Percentiles rank a stretch among this genome's conserved stretches.
Evolutionary conservation across 306 rosid genomes (phyloP).

Genomic region (Trifolium repens): DNA sequence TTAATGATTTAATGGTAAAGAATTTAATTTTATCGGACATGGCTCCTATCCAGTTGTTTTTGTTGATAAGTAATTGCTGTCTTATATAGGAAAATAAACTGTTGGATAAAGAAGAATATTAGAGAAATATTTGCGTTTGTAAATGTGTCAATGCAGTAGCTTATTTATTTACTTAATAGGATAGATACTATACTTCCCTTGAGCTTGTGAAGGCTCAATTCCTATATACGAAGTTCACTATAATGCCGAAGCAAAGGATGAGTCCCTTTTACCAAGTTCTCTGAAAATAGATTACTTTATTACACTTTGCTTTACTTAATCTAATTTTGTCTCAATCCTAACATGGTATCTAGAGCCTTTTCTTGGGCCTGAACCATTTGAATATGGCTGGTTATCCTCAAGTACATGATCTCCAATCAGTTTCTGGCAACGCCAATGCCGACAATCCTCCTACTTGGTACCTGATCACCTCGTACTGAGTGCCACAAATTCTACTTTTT

Average conservation of each 20-base stretch:
- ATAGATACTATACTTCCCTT: background rate
- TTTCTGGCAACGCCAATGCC: background rate
- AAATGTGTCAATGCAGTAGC: background rate
- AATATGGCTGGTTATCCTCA: background rate
- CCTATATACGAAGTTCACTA: background rate
- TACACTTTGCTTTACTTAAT: background rate
- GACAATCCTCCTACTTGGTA: no score
- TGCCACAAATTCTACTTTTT: background rate
- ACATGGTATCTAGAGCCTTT: background rate
- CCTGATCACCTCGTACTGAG: background rate
- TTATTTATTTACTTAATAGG: background rate
- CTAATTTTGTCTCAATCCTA: background rate
- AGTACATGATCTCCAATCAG: background rate
- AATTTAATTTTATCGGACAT: background rate
- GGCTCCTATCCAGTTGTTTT: constrained; percentile 17
- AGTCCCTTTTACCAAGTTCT: background rate
- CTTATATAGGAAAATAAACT: background rate
- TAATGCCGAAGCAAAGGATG: background rate
- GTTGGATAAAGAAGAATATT: constrained; percentile 1
- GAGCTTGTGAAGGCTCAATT: background rate
- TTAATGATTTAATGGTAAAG: constrained; percentile 7
- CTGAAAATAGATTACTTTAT: background rate
- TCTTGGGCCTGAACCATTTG: background rate
- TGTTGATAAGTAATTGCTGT: no score
- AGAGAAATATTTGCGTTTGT: background rate